Conservation (phyloP, 257 asterid species). For the Salvia miltiorrhiza region DNA sequence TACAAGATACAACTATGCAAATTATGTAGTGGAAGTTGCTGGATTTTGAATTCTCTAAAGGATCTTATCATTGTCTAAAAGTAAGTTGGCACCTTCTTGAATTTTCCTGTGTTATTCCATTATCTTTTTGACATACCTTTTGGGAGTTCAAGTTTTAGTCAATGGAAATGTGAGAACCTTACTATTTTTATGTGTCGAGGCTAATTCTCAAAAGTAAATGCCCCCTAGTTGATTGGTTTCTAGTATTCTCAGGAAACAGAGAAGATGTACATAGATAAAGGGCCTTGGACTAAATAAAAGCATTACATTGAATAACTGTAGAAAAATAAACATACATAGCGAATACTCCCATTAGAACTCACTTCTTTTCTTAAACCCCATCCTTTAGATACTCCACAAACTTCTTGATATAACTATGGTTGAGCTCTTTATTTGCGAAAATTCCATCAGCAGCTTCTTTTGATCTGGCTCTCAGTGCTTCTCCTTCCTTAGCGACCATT, state of each 20-base stretch:
- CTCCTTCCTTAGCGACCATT: conserved; percentile 5
- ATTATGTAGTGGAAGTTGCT: conserved; percentile 3
- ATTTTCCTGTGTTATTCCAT: neutral
- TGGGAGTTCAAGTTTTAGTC: neutral
- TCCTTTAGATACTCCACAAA: conserved; percentile 19
- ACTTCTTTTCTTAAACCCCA: neutral
- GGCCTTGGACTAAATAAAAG: too few species aligned
- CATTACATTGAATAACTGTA: neutral
- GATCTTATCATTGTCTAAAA: neutral
- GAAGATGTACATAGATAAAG: too few species aligned
- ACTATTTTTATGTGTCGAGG: too few species aligned
- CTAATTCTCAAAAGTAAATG: too few species aligned
- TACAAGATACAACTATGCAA: neutral
- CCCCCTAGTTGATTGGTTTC: too few species aligned
- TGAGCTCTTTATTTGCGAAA: neutral
- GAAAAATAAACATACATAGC: neutral
- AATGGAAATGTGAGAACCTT: neutral
- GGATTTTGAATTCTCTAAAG: conserved; percentile 10
- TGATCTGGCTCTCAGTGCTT: conserved; percentile 4
- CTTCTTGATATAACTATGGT: neutral
- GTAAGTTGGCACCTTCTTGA: neutral
- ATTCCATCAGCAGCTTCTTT: conserved; percentile 9
- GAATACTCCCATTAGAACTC: too few species aligned
- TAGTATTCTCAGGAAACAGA: too few species aligned
- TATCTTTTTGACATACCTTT: neutral